Percentiles rank a stretch among this genome's conserved stretches.
phyloP scores from a whole-genome alignment of 1,284 basidiomycete species.

The Ustilago sp. region DNA sequence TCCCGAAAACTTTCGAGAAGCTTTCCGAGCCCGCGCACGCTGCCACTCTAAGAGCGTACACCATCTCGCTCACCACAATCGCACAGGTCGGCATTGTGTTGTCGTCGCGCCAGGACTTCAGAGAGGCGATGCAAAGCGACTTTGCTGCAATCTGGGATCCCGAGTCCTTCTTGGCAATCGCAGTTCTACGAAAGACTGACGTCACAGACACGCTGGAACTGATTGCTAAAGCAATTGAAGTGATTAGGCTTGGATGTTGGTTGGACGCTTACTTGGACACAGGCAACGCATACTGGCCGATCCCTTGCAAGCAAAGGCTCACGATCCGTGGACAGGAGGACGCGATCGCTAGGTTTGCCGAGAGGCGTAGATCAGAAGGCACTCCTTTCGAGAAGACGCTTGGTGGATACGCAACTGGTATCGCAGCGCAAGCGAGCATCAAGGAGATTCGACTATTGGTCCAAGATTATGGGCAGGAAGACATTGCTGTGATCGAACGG shows the following conservation, averaged over 20 bases:
- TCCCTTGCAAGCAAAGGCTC: not conserved
- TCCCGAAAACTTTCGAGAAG: constrained; percentile 19
- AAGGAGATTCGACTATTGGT: not conserved
- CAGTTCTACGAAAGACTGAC: constrained; percentile 18
- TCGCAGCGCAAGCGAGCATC: not conserved
- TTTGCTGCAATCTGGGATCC: constrained; percentile 42
- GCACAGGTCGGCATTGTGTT: constrained; percentile 25
- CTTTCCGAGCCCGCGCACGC: not conserved
- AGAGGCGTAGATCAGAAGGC: constrained; percentile 1
- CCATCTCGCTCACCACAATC: constrained; percentile 34
- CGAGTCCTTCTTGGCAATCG: constrained; percentile 27
- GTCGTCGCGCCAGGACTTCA: constrained; percentile 21
- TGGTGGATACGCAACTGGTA: constrained; percentile 1
- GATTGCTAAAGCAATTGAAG: constrained; percentile 22
- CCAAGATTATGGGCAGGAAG: not conserved
- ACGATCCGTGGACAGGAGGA: constrained; percentile 8
- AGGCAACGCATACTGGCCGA: not conserved
- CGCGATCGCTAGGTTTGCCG: not conserved
- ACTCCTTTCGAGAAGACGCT: constrained; percentile 1
- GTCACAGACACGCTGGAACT: constrained; percentile 22
- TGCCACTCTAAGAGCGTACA: not conserved
- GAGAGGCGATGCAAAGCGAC: constrained; percentile 30
- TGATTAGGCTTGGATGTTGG: constrained; percentile 32
- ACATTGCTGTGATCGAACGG: not conserved
- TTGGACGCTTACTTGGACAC: constrained; percentile 21